Conservation (phyloP, 2,329 filamentous ascomycete genomes). For the Plenodomus biglobosus region DNA sequence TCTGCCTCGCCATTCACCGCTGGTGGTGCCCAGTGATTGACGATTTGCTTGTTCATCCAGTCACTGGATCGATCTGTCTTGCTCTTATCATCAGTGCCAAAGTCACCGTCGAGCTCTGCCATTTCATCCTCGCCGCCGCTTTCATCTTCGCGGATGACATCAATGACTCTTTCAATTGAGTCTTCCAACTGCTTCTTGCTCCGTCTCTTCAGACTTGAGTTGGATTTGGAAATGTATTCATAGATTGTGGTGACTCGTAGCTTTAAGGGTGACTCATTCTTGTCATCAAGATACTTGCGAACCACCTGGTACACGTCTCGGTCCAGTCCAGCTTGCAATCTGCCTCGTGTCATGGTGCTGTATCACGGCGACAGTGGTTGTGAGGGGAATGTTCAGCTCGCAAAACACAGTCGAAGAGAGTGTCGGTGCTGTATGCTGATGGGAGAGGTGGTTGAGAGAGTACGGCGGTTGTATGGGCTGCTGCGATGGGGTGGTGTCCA, state of each 20-base stretch:
- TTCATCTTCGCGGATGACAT: constrained; percentile 68
- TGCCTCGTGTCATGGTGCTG: constrained; percentile 29
- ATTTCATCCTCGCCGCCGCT: constrained; percentile 56
- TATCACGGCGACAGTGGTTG: neutral
- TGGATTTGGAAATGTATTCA: constrained; percentile 78
- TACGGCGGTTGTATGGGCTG: too few relatives aligned
- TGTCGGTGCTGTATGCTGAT: too few relatives aligned
- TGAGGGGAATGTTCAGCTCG: too few relatives aligned
- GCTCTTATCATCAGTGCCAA: constrained; percentile 25
- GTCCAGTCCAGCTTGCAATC: constrained; percentile 46
- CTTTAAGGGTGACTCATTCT: constrained; percentile 49
- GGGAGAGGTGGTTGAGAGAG: too few relatives aligned
- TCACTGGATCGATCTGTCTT: constrained; percentile 48
- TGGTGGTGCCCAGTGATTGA: constrained; percentile 56
- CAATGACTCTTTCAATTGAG: constrained; percentile 78
- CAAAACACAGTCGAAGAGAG: too few relatives aligned
- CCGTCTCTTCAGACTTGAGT: constrained; percentile 80
- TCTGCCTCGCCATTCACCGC: constrained; percentile 31
- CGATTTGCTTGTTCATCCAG: constrained; percentile 66
- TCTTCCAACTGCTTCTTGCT: constrained; percentile 82
- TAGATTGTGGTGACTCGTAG: constrained; percentile 68
- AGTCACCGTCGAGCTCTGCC: constrained; percentile 48
- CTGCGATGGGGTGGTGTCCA: too few relatives aligned
- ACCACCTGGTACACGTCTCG: constrained; percentile 72
- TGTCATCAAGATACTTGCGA: constrained; percentile 71